Evolutionary conservation across 345 rosid species (phyloP).

Genomic region (Turnera subulata): DNA sequence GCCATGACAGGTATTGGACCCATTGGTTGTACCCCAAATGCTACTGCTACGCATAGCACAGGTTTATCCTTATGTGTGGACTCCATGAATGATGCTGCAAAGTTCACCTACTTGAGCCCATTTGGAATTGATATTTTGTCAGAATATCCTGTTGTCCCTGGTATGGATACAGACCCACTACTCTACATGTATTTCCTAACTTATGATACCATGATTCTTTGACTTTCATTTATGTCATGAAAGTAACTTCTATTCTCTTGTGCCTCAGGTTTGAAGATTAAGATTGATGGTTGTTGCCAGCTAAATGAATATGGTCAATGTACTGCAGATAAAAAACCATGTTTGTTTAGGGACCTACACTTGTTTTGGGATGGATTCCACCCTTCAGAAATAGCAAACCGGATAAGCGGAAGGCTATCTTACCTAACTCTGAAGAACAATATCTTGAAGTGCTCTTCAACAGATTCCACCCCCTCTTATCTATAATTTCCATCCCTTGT

Average conservation of each 20-base stretch:
- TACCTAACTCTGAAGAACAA: not conserved
- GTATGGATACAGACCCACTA: too few relatives aligned
- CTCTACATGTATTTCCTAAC: too few relatives aligned
- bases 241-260: too few relatives aligned
- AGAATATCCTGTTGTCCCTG: not conserved
- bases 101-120: constrained; percentile 11
- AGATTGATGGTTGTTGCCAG: not conserved
- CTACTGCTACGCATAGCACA: not conserved
- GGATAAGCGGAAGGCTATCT: not conserved
- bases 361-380: not conserved
- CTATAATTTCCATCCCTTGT: too few relatives aligned
- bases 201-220: too few relatives aligned
- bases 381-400: not conserved
- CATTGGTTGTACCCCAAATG: constrained; percentile 15
- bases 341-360: not conserved
- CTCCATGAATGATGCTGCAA: constrained; percentile 21
- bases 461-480: too few relatives aligned
- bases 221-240: too few relatives aligned
- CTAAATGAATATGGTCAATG: not conserved
- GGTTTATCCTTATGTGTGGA: constrained; percentile 12
- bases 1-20: constrained; percentile 17
- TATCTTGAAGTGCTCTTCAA: too few relatives aligned
- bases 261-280: not conserved
- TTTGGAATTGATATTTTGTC: not conserved
- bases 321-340: not conserved